Percentiles rank a stretch among this genome's conserved stretches.
Conservation (phyloP, 345 rosid species). For the Pugionium cornutum region DNA sequence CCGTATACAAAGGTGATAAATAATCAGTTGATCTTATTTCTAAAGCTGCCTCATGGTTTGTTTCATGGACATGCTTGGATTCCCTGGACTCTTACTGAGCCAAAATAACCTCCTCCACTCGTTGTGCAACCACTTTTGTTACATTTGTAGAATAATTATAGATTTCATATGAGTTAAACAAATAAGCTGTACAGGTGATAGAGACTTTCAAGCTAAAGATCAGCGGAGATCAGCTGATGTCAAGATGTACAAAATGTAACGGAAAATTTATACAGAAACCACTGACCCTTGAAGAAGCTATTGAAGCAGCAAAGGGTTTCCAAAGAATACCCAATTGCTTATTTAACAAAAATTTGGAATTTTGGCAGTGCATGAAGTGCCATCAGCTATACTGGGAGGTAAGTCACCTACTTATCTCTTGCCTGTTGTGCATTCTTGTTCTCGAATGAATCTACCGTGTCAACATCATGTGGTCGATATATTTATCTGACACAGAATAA, state of each 20-base stretch:
- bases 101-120: not conserved
- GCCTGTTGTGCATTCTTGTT: conserved; percentile 5
- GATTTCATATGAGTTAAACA: conserved; percentile 17
- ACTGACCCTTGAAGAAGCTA: conserved; percentile 73
- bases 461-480: conserved; percentile 15
- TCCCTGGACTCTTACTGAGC: conserved; percentile 7
- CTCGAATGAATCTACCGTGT: not conserved
- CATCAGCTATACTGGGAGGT: conserved; percentile 98
- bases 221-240: conserved; percentile 74
- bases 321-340: conserved; percentile 86
- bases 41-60: not conserved
- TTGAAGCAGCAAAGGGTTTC: conserved; percentile 92
- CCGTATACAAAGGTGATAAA: too few species aligned
- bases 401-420: conserved; percentile 7
- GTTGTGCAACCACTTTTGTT: conserved; percentile 5
- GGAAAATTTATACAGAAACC: conserved; percentile 91
- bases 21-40: too few species aligned
- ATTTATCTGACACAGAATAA: not conserved
- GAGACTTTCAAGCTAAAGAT: conserved; percentile 68
- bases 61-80: conserved; percentile 7
- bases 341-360: conserved; percentile 78
- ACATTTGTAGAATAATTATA: not conserved
- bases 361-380: conserved; percentile 98
- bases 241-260: conserved; percentile 94
- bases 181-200: conserved; percentile 57